These are phyloP conservation scores for Solioccasus polychromus DNA, from an alignment of 768 basidiomycete species.

Conservation along the genomic window DNA sequence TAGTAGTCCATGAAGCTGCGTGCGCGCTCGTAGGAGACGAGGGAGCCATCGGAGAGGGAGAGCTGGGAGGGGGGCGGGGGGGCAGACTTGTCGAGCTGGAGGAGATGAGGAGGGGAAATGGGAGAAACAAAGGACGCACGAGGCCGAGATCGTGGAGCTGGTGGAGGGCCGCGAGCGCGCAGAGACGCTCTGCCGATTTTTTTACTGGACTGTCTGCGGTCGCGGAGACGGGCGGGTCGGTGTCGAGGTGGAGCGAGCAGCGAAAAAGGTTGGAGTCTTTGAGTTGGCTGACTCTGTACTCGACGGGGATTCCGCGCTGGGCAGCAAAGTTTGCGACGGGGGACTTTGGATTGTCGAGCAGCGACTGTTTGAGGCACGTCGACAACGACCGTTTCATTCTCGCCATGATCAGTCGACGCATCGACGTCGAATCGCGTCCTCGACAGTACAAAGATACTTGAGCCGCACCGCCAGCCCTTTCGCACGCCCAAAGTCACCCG, in stretches of 20 bases:
- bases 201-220: constrained; percentile 58
- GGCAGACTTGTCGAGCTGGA: constrained; percentile 27
- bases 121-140: constrained; percentile 26
- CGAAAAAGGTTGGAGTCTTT: constrained; percentile 19
- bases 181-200: constrained; percentile 71
- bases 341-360: constrained; percentile 49
- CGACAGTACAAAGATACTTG: constrained; percentile 68
- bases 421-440: constrained; percentile 29
- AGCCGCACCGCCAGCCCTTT: constrained; percentile 64
- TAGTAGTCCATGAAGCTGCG: constrained; percentile 95
- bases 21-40: constrained; percentile 68
- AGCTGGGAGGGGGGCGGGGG: constrained; percentile 22
- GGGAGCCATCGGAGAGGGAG: constrained; percentile 58
- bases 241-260: constrained; percentile 25
- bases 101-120: not conserved
- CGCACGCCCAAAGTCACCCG: constrained; percentile 52
- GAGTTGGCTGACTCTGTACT: constrained; percentile 14
- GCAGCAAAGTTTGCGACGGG: constrained; percentile 44
- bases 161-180: constrained; percentile 69
- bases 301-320: constrained; percentile 10
- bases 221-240: constrained; percentile 44
- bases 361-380: constrained; percentile 29
- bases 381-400: not conserved
- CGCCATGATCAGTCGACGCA: no score
- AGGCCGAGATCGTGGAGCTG: constrained; percentile 63